Percentiles rank a stretch among this genome's conserved stretches.
phyloP scores from a whole-genome alignment of 2,329 filamentous ascomycete species.

The Furcasterigmium furcatum region DNA sequence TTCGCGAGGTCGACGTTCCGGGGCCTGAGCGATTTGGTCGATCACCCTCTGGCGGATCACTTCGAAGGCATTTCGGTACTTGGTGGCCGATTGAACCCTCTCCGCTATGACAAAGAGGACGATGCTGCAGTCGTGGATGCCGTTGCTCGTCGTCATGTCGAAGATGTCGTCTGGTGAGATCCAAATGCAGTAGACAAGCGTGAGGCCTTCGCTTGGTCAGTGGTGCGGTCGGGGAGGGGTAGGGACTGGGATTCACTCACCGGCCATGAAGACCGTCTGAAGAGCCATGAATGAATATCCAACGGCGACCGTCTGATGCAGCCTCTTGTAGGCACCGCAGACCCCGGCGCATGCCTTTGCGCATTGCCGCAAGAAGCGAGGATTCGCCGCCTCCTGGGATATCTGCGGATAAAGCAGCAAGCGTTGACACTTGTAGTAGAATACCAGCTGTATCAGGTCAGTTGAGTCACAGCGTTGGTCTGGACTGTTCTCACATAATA shows the following conservation, averaged over 20 bases:
- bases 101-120: slow-evolving; percentile 19
- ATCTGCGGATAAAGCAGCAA: slow-evolving; percentile 18
- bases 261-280: slow-evolving; percentile 21
- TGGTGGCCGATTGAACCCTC: slow-evolving; percentile 1
- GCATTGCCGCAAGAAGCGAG: slow-evolving; percentile 13
- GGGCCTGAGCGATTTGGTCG: no score
- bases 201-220: slow-evolving; percentile 15
- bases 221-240: no score
- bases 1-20: no score
- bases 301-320: slow-evolving; percentile 21
- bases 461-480: background rate
- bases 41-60: no score
- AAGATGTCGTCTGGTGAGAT: slow-evolving; percentile 15
- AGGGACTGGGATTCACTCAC: slow-evolving; percentile 5
- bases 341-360: slow-evolving; percentile 22
- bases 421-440: slow-evolving; percentile 18
- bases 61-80: no score
- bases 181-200: slow-evolving; percentile 26
- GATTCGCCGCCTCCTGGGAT: slow-evolving; percentile 9
- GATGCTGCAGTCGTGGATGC: slow-evolving; percentile 21
- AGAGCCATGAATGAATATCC: slow-evolving; percentile 23
- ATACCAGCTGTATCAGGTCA: slow-evolving; percentile 16
- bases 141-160: slow-evolving; percentile 16
- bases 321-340: slow-evolving; percentile 21
- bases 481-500: slow-evolving; percentile 13